Evolutionary conservation across 2,329 filamentous ascomycete genomes (phyloP).

Genomic region (Colletotrichum cordylinicola): DNA sequence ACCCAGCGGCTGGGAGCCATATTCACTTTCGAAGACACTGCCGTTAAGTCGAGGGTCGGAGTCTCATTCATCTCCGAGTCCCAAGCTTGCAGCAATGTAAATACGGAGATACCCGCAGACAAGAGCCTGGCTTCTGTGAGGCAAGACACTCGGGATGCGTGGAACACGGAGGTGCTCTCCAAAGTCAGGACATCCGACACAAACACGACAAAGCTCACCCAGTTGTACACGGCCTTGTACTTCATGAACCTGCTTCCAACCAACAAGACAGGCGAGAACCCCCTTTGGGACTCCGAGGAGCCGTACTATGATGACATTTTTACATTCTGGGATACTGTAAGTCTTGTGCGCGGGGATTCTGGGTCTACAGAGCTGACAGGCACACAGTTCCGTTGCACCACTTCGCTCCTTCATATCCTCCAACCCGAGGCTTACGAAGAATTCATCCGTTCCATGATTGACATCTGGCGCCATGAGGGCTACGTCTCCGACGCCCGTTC

Average conservation of each 20-base stretch:
- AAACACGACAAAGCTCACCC: constrained; percentile 57
- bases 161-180: constrained; percentile 67
- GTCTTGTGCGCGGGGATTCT: neutral
- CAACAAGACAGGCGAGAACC: constrained; percentile 75
- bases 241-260: constrained; percentile 74
- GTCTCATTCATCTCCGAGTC: constrained; percentile 70
- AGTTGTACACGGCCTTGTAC: constrained; percentile 73
- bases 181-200: constrained; percentile 67
- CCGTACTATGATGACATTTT: constrained; percentile 77
- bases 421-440: constrained; percentile 69
- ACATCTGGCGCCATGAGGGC: constrained; percentile 70
- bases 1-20: constrained; percentile 52
- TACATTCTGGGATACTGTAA: constrained; percentile 65
- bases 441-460: constrained; percentile 70
- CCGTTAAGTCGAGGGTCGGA: constrained; percentile 64
- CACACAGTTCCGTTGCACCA: constrained; percentile 66
- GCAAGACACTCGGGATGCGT: constrained; percentile 52
- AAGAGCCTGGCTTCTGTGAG: constrained; percentile 50
- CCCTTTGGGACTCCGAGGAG: constrained; percentile 66
- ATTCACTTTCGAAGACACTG: constrained; percentile 55
- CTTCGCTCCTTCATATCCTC: constrained; percentile 68
- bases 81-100: constrained; percentile 64
- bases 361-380: neutral
- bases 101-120: constrained; percentile 58
- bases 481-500: constrained; percentile 71